Evolutionary conservation across 371 early-diverging fungal species (phyloP), one percentile per base, ranked within the genome.

Genomic region (Rhizoclosmatium hyalinum): DNA sequence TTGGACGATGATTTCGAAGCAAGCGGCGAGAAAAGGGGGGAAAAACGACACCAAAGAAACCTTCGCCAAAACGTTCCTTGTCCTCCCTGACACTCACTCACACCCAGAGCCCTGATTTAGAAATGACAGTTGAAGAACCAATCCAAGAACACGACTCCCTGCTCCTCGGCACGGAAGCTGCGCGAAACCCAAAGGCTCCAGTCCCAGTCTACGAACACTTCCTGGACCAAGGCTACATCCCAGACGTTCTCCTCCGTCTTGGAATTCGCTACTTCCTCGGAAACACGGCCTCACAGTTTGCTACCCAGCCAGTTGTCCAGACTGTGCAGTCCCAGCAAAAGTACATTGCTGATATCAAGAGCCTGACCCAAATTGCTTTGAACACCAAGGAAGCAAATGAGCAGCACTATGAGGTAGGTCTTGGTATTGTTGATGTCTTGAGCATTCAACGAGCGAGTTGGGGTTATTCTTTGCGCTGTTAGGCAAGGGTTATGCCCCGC

Each of bases 331-430:
- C 6, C 42, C 53, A 69, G 57, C 32, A 44, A 19, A 21, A n/a
- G 55, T 69, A 69, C 69, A 69, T 69, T 42, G 12, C 6, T 10
- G 69, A 24, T 1, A 69, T 69, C 69, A 57, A 45, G 46, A 43
- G n/a, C 10, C 42, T 65, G 6, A 3, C 24, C 3, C 12, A 17
- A 42, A 83, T 89, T n/a, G 90, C 89, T 42, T 54, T 85, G 21
- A 69, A 87, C 67, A 88, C 90, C 8, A 83, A 87, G 44, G 82
- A 88, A 74, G 90, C 90, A 46, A 90, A 90, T 67, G 84, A 90
- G 74, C 90, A 90, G 81, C 89, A 89, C 32, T 72, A 72, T 43
- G 72, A 72, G 43, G 72, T 72, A 39, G 21, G 72, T 72, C 21
- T 8, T 8, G 58, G 10, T 19, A 10, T 58, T 58, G 32, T 32